Conservation (phyloP, 129 eudicot genomes). For the Pulicaria dysenterica region DNA sequence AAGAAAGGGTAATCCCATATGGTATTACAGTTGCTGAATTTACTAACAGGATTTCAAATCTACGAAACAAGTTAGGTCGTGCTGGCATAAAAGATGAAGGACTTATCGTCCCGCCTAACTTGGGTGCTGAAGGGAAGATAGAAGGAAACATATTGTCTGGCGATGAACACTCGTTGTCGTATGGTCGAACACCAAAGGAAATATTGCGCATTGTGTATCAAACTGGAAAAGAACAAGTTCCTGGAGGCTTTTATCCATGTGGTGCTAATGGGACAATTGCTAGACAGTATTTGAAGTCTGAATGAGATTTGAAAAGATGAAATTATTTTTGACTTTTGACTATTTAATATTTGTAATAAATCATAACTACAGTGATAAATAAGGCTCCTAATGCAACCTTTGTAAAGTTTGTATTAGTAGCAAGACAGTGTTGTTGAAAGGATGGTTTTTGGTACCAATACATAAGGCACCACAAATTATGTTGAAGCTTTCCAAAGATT, state of each 20-base stretch:
- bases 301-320: background rate
- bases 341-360: background rate
- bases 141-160: conserved; percentile 59
- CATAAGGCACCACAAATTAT: no score
- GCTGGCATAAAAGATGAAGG: conserved; percentile 68
- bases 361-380: background rate
- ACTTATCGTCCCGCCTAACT: conserved; percentile 26
- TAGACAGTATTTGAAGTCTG: conserved; percentile 27
- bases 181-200: conserved; percentile 67
- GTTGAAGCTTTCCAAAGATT: no score
- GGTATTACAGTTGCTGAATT: conserved; percentile 60
- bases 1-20: conserved; percentile 47
- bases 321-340: no score
- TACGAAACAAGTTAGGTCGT: conserved; percentile 58
- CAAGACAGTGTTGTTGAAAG: no score
- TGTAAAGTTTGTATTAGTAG: no score
- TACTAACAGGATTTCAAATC: conserved; percentile 54
- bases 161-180: conserved; percentile 47
- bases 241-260: conserved; percentile 73
- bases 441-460: no score
- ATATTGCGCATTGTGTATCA: conserved; percentile 69
- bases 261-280: conserved; percentile 71
- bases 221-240: conserved; percentile 50
- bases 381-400: background rate
- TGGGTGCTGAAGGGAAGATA: conserved; percentile 51